Evolutionary conservation across 495 filamentous ascomycete genomes (phyloP).

Genomic region (Neohortaea acidophila): DNA sequence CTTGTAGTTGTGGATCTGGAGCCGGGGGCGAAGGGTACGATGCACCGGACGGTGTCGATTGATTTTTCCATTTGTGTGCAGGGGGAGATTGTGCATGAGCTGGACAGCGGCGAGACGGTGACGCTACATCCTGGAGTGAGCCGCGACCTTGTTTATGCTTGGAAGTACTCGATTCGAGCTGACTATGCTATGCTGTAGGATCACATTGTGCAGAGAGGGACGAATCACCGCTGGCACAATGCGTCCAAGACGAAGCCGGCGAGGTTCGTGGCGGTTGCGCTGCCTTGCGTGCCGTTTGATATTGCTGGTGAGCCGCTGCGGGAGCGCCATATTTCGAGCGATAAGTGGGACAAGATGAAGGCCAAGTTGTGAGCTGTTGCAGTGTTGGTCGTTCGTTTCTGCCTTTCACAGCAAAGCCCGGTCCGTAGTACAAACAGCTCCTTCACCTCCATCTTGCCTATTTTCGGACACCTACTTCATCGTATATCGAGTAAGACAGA

Average conservation of each 20-base stretch:
- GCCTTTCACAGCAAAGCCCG: no score
- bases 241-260: slow-evolving; percentile 15
- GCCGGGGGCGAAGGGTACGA: slow-evolving; percentile 14
- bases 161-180: not conserved
- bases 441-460: no score
- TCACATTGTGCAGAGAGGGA: slow-evolving; percentile 19
- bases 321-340: slow-evolving; percentile 4
- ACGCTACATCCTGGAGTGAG: slow-evolving; percentile 15
- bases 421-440: no score
- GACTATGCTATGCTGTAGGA: slow-evolving; percentile 5
- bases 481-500: no score
- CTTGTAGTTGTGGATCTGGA: slow-evolving; percentile 16
- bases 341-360: slow-evolving; percentile 1
- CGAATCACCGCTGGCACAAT: slow-evolving; percentile 19
- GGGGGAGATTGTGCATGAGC: slow-evolving; percentile 13
- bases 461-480: no score
- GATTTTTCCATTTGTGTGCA: slow-evolving; percentile 16
- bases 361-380: slow-evolving; percentile 1
- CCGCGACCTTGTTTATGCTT: not conserved
- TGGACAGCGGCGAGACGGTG: slow-evolving; percentile 17
- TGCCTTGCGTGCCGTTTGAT: slow-evolving; percentile 17
- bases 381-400: no score
- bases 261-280: slow-evolving; percentile 16
- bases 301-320: slow-evolving; percentile 14
- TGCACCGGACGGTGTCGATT: slow-evolving; percentile 16